phyloP scores from a whole-genome alignment of 371 early-diverging fungal species.

The Mucor indicus region DNA sequence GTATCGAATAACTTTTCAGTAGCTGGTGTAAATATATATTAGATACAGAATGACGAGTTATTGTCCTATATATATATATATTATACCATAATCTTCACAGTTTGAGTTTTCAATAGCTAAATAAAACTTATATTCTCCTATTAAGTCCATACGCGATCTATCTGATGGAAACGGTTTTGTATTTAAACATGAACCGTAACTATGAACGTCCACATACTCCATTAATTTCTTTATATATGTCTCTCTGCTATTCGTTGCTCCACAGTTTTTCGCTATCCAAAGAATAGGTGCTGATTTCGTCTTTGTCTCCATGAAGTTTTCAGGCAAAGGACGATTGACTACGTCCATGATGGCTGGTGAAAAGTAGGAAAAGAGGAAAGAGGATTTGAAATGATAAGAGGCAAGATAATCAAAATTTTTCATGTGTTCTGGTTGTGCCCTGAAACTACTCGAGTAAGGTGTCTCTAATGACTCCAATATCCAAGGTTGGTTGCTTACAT shows the following conservation, averaged over 20 bases:
- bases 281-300: slow-evolving; percentile 27
- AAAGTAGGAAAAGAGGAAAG: slow-evolving; percentile 33
- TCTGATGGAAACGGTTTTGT: slow-evolving; percentile 29
- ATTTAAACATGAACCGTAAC: slow-evolving; percentile 34
- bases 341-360: slow-evolving; percentile 30
- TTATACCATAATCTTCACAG: slow-evolving; percentile 40
- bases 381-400: slow-evolving; percentile 32
- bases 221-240: slow-evolving; percentile 33
- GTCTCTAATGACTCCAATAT: slow-evolving; percentile 38
- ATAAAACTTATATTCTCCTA: slow-evolving; percentile 42
- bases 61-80: background rate
- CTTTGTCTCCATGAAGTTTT: slow-evolving; percentile 32
- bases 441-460: slow-evolving; percentile 28
- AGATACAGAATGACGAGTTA: background rate
- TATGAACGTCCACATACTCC: slow-evolving; percentile 35
- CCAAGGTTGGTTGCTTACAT: slow-evolving; percentile 28
- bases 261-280: slow-evolving; percentile 41
- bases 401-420: slow-evolving; percentile 33
- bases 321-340: slow-evolving; percentile 31
- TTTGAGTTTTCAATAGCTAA: slow-evolving; percentile 41
- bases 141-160: slow-evolving; percentile 21
- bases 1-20: slow-evolving; percentile 42
- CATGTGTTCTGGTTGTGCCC: slow-evolving; percentile 22
- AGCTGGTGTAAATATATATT: slow-evolving; percentile 9
- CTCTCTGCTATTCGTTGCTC: slow-evolving; percentile 33